A percentile compares a stretch with the other conserved stretches of the same genome.
Conservation (phyloP, 495 filamentous ascomycete species). For the Podospora didyma region DNA sequence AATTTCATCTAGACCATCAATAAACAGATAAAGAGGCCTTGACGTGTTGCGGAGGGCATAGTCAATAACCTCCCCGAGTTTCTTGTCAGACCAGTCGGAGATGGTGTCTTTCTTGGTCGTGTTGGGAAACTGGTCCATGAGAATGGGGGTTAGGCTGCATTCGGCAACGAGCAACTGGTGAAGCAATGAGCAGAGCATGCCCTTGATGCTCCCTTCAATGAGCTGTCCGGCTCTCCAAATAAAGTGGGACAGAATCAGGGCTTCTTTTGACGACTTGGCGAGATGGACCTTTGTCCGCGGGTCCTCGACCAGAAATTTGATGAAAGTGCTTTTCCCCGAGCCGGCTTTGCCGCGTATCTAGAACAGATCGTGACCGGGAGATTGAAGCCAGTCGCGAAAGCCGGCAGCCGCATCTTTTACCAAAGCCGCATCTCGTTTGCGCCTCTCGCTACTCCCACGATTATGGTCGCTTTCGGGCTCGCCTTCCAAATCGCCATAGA, state of each 20-base stretch:
- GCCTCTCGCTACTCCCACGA: no score
- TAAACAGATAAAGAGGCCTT: neutral
- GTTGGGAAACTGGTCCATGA: no score
- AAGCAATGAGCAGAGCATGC: no score
- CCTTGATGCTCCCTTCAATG: neutral
- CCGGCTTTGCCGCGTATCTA: neutral
- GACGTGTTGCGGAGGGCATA: neutral
- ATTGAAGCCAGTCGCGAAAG: neutral
- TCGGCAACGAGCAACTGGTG: no score
- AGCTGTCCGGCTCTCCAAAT: neutral
- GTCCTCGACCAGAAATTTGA: neutral
- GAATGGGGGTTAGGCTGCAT: no score
- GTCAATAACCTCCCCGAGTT: neutral
- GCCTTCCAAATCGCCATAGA: neutral
- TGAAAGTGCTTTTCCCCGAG: neutral
- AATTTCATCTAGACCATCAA: slow-evolving; percentile 5
- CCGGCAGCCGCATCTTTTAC: neutral
- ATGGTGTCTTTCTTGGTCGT: no score
- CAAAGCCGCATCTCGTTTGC: neutral
- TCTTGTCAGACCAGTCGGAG: no score
- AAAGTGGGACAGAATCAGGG: neutral
- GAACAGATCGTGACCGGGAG: neutral
- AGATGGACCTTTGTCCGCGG: neutral
- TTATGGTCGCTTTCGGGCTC: neutral
- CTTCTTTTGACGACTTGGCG: neutral